Conservation (phyloP, 2,329 filamentous ascomycete genomes). For the Fusarium veterinarium region DNA sequence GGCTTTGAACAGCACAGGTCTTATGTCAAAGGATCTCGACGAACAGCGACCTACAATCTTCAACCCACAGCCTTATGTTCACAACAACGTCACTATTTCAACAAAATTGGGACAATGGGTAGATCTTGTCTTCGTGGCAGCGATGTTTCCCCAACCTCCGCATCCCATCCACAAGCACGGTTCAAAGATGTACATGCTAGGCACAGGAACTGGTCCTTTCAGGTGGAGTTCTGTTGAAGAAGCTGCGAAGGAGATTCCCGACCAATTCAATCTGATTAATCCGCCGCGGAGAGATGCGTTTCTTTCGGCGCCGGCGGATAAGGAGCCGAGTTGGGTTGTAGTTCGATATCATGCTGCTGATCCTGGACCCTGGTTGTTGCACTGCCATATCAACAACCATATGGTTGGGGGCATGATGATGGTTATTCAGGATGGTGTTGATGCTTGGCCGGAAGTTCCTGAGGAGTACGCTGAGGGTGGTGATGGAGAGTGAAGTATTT, state of each 20-base stretch:
- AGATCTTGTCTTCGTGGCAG: slow-evolving; percentile 63
- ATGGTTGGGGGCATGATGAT: slow-evolving; percentile 66
- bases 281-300: slow-evolving; percentile 64
- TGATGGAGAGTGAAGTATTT: slow-evolving; percentile 12
- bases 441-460: slow-evolving; percentile 57
- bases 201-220: slow-evolving; percentile 62
- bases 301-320: slow-evolving; percentile 35
- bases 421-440: slow-evolving; percentile 61
- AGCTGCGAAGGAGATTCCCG: slow-evolving; percentile 59
- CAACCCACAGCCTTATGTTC: slow-evolving; percentile 47
- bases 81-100: slow-evolving; percentile 60
- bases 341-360: slow-evolving; percentile 64
- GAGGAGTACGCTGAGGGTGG: slow-evolving; percentile 48
- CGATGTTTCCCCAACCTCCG: slow-evolving; percentile 57
- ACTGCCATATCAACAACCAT: slow-evolving; percentile 68
- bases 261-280: slow-evolving; percentile 66
- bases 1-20: slow-evolving; percentile 61
- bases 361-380: slow-evolving; percentile 65
- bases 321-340: slow-evolving; percentile 56
- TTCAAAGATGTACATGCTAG: slow-evolving; percentile 69
- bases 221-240: slow-evolving; percentile 65
- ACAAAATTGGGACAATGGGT: slow-evolving; percentile 63
- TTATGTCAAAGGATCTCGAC: slow-evolving; percentile 54
- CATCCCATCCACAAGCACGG: slow-evolving; percentile 75
- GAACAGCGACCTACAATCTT: slow-evolving; percentile 58